A percentile compares a stretch with the other conserved stretches of the same genome.
phyloP scores from a whole-genome alignment of 2,329 filamentous ascomycete species.

The Aspergillus pseudonomiae region DNA sequence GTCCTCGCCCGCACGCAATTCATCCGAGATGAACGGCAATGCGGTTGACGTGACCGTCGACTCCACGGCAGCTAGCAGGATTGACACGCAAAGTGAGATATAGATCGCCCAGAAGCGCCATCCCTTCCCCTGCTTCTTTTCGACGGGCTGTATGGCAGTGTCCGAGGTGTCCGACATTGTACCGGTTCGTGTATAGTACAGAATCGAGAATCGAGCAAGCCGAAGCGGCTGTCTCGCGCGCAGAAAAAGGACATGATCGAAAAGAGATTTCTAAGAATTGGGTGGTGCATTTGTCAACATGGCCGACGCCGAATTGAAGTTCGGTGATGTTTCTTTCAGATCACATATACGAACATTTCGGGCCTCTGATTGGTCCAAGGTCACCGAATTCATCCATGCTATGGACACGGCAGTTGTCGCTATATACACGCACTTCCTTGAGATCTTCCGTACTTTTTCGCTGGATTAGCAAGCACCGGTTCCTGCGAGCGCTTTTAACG shows the following conservation, averaged over 20 bases:
- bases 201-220: no score
- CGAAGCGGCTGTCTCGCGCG: no score
- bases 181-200: background rate
- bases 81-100: conserved; percentile 27
- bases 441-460: no score
- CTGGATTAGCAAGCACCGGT: no score
- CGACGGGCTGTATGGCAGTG: background rate
- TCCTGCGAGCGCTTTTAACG: no score
- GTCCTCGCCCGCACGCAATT: conserved; percentile 33
- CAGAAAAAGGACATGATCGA: background rate
- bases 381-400: no score
- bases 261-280: background rate
- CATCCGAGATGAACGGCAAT: conserved; percentile 41
- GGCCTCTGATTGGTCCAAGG: no score
- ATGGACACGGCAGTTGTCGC: no score
- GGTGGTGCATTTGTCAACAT: background rate
- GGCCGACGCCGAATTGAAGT: background rate
- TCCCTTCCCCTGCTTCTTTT: background rate
- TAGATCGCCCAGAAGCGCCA: conserved; percentile 30
- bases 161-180: background rate
- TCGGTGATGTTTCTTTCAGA: background rate
- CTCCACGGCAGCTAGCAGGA: conserved; percentile 42
- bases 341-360: background rate
- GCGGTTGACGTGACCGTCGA: conserved; percentile 46
- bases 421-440: no score